These are phyloP conservation scores for Coemansia sp. DNA, from an alignment of 371 early-diverging fungal genomes.

Conservation along the genomic window DNA sequence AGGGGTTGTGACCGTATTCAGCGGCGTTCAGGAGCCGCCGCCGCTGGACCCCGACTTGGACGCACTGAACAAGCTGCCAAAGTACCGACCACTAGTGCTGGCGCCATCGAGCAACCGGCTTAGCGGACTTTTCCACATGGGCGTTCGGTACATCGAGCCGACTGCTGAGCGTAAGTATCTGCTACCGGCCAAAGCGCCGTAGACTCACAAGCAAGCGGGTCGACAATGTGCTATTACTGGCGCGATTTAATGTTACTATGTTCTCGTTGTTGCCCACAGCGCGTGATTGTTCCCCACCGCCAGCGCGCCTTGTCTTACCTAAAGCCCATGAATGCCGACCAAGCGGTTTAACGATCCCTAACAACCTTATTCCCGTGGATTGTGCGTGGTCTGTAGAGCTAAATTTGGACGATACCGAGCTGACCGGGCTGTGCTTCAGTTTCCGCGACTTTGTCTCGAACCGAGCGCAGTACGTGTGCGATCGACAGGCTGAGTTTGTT, in stretches of 20 bases:
- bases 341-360: too few species aligned
- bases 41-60: slow-evolving; percentile 45
- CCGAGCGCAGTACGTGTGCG: slow-evolving; percentile 39
- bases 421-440: slow-evolving; percentile 45
- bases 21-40: slow-evolving; percentile 40
- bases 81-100: slow-evolving; percentile 41
- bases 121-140: slow-evolving; percentile 41
- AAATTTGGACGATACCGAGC: slow-evolving; percentile 45
- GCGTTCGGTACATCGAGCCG: slow-evolving; percentile 45
- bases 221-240: not conserved
- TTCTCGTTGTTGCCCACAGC: not conserved
- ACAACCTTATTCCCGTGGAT: too few species aligned
- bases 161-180: slow-evolving; percentile 46
- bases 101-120: slow-evolving; percentile 43
- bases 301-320: too few species aligned
- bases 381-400: slow-evolving; percentile 19
- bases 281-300: too few species aligned
- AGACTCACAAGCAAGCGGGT: not conserved
- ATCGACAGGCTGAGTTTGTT: slow-evolving; percentile 36
- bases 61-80: slow-evolving; percentile 36
- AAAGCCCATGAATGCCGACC: too few species aligned
- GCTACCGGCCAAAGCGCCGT: not conserved
- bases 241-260: slow-evolving; percentile 4
- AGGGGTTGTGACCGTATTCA: slow-evolving; percentile 46
- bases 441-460: slow-evolving; percentile 42